phyloP scores from a whole-genome alignment of 1,139 yeast species.

The Kluyveromyces sp. region DNA sequence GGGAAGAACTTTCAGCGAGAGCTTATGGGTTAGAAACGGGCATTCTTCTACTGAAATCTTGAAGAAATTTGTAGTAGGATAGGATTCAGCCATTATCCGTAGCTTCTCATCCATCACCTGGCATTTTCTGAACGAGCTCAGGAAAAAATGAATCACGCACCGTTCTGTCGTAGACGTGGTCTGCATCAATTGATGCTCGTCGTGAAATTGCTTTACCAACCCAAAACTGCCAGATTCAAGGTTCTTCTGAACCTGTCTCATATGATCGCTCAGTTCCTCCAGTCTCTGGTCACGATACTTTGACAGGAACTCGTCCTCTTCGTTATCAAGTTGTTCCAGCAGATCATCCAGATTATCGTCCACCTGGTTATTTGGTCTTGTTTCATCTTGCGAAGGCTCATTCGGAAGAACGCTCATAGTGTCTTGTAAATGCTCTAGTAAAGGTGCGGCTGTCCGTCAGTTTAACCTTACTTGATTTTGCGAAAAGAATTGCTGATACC shows the following conservation, averaged over 20 bases:
- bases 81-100: slow-evolving; percentile 45
- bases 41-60: slow-evolving; percentile 58
- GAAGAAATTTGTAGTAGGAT: slow-evolving; percentile 48
- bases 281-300: slow-evolving; percentile 69
- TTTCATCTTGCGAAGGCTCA: background rate
- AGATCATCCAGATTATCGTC: slow-evolving; percentile 35
- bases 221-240: slow-evolving; percentile 39
- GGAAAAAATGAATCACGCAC: slow-evolving; percentile 60
- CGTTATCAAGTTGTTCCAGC: slow-evolving; percentile 48
- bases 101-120: slow-evolving; percentile 48
- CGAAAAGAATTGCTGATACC: too few species aligned
- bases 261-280: slow-evolving; percentile 46
- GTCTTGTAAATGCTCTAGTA: background rate
- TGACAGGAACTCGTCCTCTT: slow-evolving; percentile 61
- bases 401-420: background rate
- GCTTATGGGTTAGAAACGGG: slow-evolving; percentile 61
- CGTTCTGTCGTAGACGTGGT: slow-evolving; percentile 39
- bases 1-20: slow-evolving; percentile 62
- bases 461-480: too few species aligned
- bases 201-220: slow-evolving; percentile 34
- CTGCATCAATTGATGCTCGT: slow-evolving; percentile 53
- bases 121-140: slow-evolving; percentile 56
- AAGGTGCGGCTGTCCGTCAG: too few species aligned
- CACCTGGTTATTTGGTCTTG: background rate
- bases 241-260: slow-evolving; percentile 36